These are phyloP conservation scores for Lentinula lateritia DNA, from an alignment of 768 basidiomycete genomes.

Conservation along the genomic window DNA sequence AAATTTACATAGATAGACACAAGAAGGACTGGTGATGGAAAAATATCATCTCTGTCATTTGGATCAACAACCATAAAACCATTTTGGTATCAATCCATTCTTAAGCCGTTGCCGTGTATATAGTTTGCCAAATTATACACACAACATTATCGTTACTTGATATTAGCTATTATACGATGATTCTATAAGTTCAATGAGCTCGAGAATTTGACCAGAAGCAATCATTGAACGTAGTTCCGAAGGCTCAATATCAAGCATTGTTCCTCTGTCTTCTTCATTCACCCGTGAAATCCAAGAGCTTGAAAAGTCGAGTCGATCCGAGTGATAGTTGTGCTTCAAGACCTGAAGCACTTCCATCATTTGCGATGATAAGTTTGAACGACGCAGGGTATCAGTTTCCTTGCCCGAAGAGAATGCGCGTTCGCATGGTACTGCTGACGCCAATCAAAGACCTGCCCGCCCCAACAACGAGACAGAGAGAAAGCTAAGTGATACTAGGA, in stretches of 20 bases:
- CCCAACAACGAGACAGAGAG: no score
- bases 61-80: no score
- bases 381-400: slow-evolving; percentile 20
- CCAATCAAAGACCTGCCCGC: no score
- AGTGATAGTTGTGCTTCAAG: slow-evolving; percentile 21
- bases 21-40: no score
- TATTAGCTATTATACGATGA: no score
- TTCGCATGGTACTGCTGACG: slow-evolving; percentile 25
- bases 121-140: no score
- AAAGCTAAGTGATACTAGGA: no score
- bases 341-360: slow-evolving; percentile 25
- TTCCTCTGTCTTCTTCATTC: neutral
- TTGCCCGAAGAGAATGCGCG: slow-evolving; percentile 26
- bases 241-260: neutral
- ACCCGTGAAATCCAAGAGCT: slow-evolving; percentile 5
- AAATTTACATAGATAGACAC: no score
- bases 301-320: slow-evolving; percentile 17
- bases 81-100: no score
- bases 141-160: no score
- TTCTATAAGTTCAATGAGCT: neutral
- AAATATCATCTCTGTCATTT: no score
- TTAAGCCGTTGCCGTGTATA: no score
- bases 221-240: neutral
- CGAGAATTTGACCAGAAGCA: neutral
- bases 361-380: slow-evolving; percentile 14